Base-by-base conservation (phyloP, 1,284 basidiomycete species). In the Fomitopsis palustris region DNA sequence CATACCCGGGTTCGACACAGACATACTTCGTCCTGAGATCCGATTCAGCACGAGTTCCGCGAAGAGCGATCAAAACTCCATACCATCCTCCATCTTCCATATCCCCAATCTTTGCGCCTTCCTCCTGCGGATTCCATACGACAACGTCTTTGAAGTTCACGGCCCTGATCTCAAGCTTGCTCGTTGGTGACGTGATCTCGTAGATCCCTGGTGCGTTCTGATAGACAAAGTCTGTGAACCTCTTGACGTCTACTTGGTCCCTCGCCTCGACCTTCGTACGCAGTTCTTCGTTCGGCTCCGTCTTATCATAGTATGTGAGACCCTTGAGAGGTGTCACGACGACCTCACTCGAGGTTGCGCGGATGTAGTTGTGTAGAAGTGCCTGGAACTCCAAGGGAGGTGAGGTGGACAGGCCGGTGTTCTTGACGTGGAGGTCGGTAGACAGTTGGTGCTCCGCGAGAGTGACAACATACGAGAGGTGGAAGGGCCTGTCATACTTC, bases 1-100 rank as follows among this genome's bases (percentile, higher is more conserved):
- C 93, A 71, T 82, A 82, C 23, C 94, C 94, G 9, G 94, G 94
- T 74, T 96, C 93, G 54, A 95, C 85, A 65, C 93, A 95, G 38
- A 95, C 81, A 68, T 85, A 95, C 58, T 75, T 81, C 64, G 92
- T 84, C 92, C 89, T 94, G 58, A 14, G 2, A 19, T 17, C 12
- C 19, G 5, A 19, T 1, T 54, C 16, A 33, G 39, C 16, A 25
- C 35, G 43, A 16, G 6, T 12, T 23, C 21, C 47, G 14, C 7
- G 17, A 23, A 7, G 19, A 10, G 8, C 10, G 7, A 53, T 21
- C n/a, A 19, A 6, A 39, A 25, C 9, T 14, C 9, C 83, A 62
- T 75, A 93, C 93, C 93, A 96, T 71, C 93, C 94, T 0, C 83
- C 82, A 2, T 83, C 80, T 69, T 95, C 92, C 91, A 96, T 93